Base-by-base conservation (phyloP, 169 alveolate species). In the Babesia divergens region DNA sequence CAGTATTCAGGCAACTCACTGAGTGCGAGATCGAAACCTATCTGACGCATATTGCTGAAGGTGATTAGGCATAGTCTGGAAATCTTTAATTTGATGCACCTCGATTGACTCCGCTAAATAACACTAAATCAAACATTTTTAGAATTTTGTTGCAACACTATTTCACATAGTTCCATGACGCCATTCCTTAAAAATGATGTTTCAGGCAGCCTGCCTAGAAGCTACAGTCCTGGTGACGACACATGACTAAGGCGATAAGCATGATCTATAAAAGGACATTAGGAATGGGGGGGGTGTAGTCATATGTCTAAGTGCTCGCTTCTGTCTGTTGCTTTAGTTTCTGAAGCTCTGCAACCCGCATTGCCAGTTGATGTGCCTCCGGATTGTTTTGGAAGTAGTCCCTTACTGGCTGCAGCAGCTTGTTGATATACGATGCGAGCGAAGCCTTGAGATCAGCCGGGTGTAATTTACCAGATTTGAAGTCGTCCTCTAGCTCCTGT, bases 401-500 rank as follows among this genome's bases (percentile, higher is more conserved):
- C 56, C 99, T 91, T 3, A 98, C 97, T 40, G 99, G 99, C 56
- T 96, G 93, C 18, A 98, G 71, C 86, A 96, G 74, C 26, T 82
- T 85, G 84, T 98, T 98, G 42, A 98, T 47, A 44, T 90, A 90
- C 58, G 76, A 59, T 9, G 97, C 89, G 20, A 96, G 96, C 40
- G 94, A 93, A 14, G 91, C 89, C 81, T 98, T 98, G 16, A 98
- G 59, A 86, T 97, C 99, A 0, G 94, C 97, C 1, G 99, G 99
- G 68, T 94, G 98, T 14, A 98, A 79, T 9, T 65, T 67, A 6
- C 98, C 99, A 22, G 68, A 72, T 0, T 70, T 81, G 83, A 90
- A 98, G 59, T 93, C 97, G 24, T 89, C 80, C 67, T 93, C 94
- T 59, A 97, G 77, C 53, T 94, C 96, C 65, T 93, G 95, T 40